These are phyloP conservation scores for Saturnispora ahearnii DNA, from an alignment of 805 yeast genomes.

Conservation along the genomic window DNA sequence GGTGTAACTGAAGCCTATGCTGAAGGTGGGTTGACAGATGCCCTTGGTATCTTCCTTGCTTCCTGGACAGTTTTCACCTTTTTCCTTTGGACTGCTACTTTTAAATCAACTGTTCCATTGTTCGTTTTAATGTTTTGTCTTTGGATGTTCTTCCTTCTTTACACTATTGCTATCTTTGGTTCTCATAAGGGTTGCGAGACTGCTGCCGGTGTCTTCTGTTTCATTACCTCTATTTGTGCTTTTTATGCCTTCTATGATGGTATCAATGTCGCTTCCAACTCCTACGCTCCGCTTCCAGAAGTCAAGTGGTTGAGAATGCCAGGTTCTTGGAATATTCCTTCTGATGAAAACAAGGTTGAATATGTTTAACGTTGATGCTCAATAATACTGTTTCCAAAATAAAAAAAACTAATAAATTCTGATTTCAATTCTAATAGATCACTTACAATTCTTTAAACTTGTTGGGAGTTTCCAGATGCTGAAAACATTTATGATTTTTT, in stretches of 20 bases:
- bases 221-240: slow-evolving; percentile 32
- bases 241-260: slow-evolving; percentile 37
- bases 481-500: no score
- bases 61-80: slow-evolving; percentile 42
- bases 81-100: slow-evolving; percentile 33
- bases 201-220: slow-evolving; percentile 37
- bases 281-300: slow-evolving; percentile 19
- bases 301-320: slow-evolving; percentile 23
- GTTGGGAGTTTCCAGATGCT: no score
- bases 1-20: slow-evolving; percentile 35
- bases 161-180: slow-evolving; percentile 34
- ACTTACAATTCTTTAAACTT: not conserved
- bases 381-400: not conserved
- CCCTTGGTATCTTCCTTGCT: slow-evolving; percentile 36
- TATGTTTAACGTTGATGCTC: slow-evolving; percentile 11
- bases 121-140: slow-evolving; percentile 31
- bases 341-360: slow-evolving; percentile 16
- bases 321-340: slow-evolving; percentile 18
- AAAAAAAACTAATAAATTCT: not conserved
- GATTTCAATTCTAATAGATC: not conserved
- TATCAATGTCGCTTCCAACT: slow-evolving; percentile 19
- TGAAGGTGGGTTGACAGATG: slow-evolving; percentile 29
- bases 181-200: slow-evolving; percentile 22
- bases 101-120: slow-evolving; percentile 36
- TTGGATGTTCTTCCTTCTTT: slow-evolving; percentile 33